These are phyloP conservation scores for Nemania diffusa DNA, from an alignment of 2,329 filamentous ascomycete genomes.

Conservation along the genomic window DNA sequence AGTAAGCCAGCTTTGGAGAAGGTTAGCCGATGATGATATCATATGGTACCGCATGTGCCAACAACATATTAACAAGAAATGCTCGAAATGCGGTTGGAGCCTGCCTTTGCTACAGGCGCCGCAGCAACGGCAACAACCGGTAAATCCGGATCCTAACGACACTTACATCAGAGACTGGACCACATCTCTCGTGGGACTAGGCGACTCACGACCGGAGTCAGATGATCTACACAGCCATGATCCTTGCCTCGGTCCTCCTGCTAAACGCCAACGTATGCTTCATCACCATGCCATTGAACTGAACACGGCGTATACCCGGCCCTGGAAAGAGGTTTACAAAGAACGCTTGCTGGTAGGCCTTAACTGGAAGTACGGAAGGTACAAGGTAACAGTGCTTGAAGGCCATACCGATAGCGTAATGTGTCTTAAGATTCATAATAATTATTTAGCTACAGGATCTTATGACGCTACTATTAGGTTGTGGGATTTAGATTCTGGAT, in stretches of 20 bases:
- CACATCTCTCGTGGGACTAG: background rate
- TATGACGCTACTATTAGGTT: conserved; percentile 14
- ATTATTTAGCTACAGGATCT: conserved; percentile 9
- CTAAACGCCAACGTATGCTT: conserved; percentile 7
- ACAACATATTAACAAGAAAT: conserved; percentile 19
- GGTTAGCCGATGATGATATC: conserved; percentile 9
- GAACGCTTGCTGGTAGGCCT: conserved; percentile 12
- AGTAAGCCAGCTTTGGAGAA: conserved; percentile 15
- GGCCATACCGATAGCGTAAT: conserved; percentile 20
- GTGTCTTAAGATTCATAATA: conserved; percentile 11
- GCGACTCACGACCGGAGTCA: background rate
- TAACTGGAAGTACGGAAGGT: conserved; percentile 24
- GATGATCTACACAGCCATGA: background rate
- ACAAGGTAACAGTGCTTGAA: conserved; percentile 12
- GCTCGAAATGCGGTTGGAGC: conserved; percentile 10
- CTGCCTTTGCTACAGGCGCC: conserved; percentile 8
- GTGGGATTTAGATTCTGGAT: conserved; percentile 14
- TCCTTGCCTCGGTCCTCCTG: background rate
- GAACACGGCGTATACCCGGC: conserved; percentile 7
- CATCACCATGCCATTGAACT: conserved; percentile 6
- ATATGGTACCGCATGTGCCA: conserved; percentile 14
- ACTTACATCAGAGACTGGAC: background rate
- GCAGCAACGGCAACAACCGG: conserved; percentile 4
- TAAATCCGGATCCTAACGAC: background rate
- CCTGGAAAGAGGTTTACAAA: conserved; percentile 24